Evolutionary conservation across 202 grass and related monocot genomes (phyloP).

Genomic region (Schoenoplectus tabernaemontani): DNA sequence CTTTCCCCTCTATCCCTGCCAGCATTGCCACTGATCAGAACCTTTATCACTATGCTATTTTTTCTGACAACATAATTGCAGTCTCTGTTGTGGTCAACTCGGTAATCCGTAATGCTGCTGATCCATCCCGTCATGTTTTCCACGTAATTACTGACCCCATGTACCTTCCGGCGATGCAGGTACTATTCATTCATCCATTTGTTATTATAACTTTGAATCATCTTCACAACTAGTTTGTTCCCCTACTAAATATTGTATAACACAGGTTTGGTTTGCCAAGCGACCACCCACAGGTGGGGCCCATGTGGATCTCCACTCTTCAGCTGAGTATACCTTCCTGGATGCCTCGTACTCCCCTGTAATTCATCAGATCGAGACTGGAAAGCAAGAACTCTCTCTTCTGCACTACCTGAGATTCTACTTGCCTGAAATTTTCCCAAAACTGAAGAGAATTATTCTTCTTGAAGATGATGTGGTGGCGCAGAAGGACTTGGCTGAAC

Average conservation of each 20-base stretch:
- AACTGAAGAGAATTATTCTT: constrained; percentile 54
- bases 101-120: constrained; percentile 39
- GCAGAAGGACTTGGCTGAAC: constrained; percentile 60
- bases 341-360: constrained; percentile 60
- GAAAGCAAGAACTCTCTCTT: constrained; percentile 47
- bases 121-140: constrained; percentile 76
- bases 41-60: constrained; percentile 73
- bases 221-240: not conserved
- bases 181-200: constrained; percentile 4
- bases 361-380: constrained; percentile 45
- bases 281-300: constrained; percentile 54
- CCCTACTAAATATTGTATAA: not conserved
- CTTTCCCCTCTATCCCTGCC: constrained; percentile 34
- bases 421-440: constrained; percentile 75
- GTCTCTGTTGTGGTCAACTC: constrained; percentile 79
- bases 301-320: constrained; percentile 56
- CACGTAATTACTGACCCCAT: constrained; percentile 88
- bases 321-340: constrained; percentile 53
- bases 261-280: constrained; percentile 48
- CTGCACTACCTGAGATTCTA: constrained; percentile 87
- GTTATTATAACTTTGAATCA: not conserved
- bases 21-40: constrained; percentile 36
- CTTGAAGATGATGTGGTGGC: constrained; percentile 90
- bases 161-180: constrained; percentile 82
- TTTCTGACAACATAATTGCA: constrained; percentile 85